Evolutionary conservation across 768 basidiomycete species (phyloP).

Genomic region (Lactifluus rugatus): DNA sequence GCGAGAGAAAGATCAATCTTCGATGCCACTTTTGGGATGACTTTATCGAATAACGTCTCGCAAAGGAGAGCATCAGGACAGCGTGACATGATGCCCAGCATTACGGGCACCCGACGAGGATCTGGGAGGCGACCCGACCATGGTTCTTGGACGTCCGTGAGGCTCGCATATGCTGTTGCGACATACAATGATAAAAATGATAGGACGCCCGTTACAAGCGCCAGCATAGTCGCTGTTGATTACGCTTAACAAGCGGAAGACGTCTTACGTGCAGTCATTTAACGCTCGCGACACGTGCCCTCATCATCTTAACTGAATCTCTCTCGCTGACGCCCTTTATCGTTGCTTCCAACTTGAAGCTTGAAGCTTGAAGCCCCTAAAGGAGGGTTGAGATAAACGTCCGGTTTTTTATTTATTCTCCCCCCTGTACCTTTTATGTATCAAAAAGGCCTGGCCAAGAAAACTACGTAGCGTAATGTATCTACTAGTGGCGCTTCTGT

Average conservation of each 20-base stretch:
- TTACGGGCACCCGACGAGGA: conserved; percentile 38
- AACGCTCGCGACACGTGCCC: conserved; percentile 1
- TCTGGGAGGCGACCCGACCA: not conserved
- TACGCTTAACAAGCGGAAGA: not conserved
- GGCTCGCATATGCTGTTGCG: not conserved
- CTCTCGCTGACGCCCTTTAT: not conserved
- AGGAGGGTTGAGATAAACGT: not conserved
- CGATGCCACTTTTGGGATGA: conserved; percentile 48
- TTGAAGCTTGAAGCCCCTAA: not conserved
- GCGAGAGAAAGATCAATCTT: conserved; percentile 62
- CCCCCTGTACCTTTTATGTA: no score
- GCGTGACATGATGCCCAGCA: conserved; percentile 54
- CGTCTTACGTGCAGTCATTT: conserved; percentile 7
- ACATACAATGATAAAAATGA: not conserved
- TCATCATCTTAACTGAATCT: no score
- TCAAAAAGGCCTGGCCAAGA: no score
- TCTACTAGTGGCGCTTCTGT: conserved; percentile 12
- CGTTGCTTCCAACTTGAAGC: not conserved
- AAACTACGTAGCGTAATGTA: not conserved
- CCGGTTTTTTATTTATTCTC: not conserved
- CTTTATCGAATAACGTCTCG: conserved; percentile 66
- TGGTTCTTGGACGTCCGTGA: conserved; percentile 3
- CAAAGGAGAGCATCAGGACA: conserved; percentile 81
- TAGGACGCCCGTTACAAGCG: not conserved
- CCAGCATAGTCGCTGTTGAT: not conserved